Evolutionary conservation across 2,329 filamentous ascomycete species (phyloP), one percentile per base, ranked within the genome.

Genomic region (Botrytis hyacinthi): DNA sequence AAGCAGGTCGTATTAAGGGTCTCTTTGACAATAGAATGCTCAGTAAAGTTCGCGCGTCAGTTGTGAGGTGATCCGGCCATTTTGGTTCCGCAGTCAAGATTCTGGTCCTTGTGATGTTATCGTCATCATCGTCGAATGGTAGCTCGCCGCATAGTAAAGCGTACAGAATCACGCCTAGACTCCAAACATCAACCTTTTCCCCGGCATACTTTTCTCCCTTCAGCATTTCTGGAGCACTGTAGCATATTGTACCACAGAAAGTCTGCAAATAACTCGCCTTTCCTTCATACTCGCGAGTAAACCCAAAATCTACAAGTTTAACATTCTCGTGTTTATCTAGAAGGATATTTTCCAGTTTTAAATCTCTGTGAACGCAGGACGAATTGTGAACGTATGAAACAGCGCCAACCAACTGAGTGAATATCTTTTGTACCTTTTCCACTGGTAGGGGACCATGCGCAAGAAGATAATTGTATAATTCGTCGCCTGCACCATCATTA

Each of bases 101-200:
- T 81, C 89, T 93, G 16, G 86, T 88, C 79, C 97, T 94, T 46
- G 96, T 99, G 46, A 91, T 87, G 76, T 89, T 92, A 81, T 99
- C 96, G 80, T 97, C 92, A 81, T 99, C 96, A 77, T 98, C 96
- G 82, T 99, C 96, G 79, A 97, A 99, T 0, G 96, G 96, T 59
- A 99, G 86, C 82, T 96, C 93, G 72, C 93, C 93, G 75, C 91
- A 93, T 40, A 97, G 84, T 73, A 97, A 84, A 67, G 93, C 93
- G 80, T 95, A 96, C 1, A 96, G 85, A 75, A 97, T 96, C 72
- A 97, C 91, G 20, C 93, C 93, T 77, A 97, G 81, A 80, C 93
- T 96, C 93, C 93, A 99, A 7, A 99, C 94, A 80, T 99, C 96
- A 67, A 99, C 95, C 84, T 98, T 98, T 84, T 98, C 94, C 40